Evolutionary conservation across 2,329 filamentous ascomycete genomes (phyloP), one percentile per base, ranked within the genome.

Genomic region (Atkinsonella hypoxylon): DNA sequence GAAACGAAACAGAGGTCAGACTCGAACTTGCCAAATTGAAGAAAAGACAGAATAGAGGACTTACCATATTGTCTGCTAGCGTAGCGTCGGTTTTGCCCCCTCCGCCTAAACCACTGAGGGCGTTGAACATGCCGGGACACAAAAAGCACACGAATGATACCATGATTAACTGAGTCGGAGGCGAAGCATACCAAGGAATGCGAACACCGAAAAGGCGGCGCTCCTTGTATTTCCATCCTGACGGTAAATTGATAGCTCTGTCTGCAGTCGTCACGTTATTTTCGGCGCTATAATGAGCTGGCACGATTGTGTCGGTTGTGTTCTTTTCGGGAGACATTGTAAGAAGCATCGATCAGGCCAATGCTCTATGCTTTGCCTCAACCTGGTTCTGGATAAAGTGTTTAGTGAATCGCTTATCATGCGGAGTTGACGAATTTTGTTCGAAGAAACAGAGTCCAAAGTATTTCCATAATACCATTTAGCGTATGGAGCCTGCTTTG

Each of bases 101-200:
- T 49, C 80, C 82, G 49, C 82, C 82, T 18, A 86, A 67, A 50
- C 82, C 82, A 52, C 70, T 70, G 49, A 86, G 71, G 5, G 82
- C 81, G 60, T 86, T 86, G 70, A 79, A 86, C 81, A 86, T 84
- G 59, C 82, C 82, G 1, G 82, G 83, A 61, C 83, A 86, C 55
- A 86, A 64, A 70, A 86, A 71, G 58, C 69, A 71, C 47, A 71
- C 68, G 55, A 71, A 63, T 30, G 68, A 67, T 46, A 89, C 83
- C 72, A 89, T 76, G 55, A 83, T 61, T 31, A 89, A 74, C 69
- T 89, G 85, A 42, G 81, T 69, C 61, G 80, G 77, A 4, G 86
- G 85, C 53, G 85, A 87, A 13, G 85, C 85, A 64, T 85, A 89
- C 75, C 81, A 87, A 4, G 83, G 56, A 55, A 73, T 71, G 53